Evolutionary conservation across 2,329 filamentous ascomycete genomes (phyloP).

Genomic region (Tolypocladium tropicale): DNA sequence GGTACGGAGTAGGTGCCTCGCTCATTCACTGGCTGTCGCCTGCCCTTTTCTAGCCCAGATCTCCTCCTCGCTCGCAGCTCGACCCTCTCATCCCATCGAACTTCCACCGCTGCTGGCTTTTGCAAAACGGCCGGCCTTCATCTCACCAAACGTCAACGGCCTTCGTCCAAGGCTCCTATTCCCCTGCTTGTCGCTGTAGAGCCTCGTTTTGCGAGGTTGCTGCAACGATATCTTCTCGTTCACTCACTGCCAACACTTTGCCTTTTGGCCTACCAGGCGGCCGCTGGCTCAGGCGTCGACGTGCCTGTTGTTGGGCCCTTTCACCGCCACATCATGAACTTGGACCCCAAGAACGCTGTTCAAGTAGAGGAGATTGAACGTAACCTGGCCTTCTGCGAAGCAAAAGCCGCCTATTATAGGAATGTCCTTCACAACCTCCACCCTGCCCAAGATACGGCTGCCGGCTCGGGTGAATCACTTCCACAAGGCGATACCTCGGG

Average conservation of each 20-base stretch:
- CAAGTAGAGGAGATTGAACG: constrained; percentile 2
- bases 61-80: background rate
- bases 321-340: background rate
- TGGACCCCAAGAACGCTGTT: background rate
- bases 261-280: background rate
- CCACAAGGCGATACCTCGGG: background rate
- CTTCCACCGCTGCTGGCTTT: background rate
- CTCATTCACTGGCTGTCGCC: background rate
- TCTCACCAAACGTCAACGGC: background rate
- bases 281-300: background rate
- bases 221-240: background rate
- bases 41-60: background rate
- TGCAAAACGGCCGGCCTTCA: background rate
- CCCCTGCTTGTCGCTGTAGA: background rate
- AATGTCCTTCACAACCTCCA: background rate
- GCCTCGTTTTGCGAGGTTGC: background rate
- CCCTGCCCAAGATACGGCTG: background rate
- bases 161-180: background rate
- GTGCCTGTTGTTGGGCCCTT: background rate
- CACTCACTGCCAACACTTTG: background rate
- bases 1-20: constrained; percentile 1
- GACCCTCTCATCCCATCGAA: background rate
- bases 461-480: background rate
- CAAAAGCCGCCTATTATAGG: background rate
- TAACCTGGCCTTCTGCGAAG: background rate